Evolutionary conservation across 768 basidiomycete species (phyloP).

Genomic region (Hydnomerulius pinastri): DNA sequence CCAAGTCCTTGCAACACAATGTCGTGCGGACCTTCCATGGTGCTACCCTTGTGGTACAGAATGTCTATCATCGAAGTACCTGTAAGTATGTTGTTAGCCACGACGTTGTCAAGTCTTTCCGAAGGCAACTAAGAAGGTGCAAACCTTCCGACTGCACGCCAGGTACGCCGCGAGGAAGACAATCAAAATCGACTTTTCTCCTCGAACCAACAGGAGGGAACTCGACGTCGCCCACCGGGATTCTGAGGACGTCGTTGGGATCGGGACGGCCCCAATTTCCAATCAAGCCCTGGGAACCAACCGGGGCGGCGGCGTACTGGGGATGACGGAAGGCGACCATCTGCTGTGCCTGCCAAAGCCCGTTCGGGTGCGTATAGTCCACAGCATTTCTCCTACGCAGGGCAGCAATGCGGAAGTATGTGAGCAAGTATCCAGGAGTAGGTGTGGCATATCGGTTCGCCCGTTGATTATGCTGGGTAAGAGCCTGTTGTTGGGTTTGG

Average conservation of each 20-base stretch:
- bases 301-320: not conserved
- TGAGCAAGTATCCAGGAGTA: conserved; percentile 12
- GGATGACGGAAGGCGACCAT: not conserved
- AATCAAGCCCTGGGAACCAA: conserved; percentile 1
- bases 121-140: no score
- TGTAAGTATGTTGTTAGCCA: not conserved
- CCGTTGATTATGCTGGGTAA: not conserved
- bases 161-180: not conserved
- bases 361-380: conserved; percentile 1
- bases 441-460: not conserved
- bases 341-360: not conserved
- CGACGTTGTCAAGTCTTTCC: no score
- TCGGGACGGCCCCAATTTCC: not conserved
- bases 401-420: not conserved
- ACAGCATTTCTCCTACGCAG: not conserved
- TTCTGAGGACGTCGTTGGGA: not conserved
- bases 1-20: not conserved
- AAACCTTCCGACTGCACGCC: conserved; percentile 7
- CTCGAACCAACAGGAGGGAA: not conserved
- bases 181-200: conserved; percentile 4
- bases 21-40: conserved; percentile 2
- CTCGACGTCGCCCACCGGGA: not conserved
- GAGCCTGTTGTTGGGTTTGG: no score
- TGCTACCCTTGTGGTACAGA: not conserved
- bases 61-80: not conserved